Percentiles rank a stretch among this genome's conserved stretches.
These are phyloP conservation scores for Chalciporus chontae DNA, from an alignment of 768 basidiomycete genomes.

Conservation along the genomic window DNA sequence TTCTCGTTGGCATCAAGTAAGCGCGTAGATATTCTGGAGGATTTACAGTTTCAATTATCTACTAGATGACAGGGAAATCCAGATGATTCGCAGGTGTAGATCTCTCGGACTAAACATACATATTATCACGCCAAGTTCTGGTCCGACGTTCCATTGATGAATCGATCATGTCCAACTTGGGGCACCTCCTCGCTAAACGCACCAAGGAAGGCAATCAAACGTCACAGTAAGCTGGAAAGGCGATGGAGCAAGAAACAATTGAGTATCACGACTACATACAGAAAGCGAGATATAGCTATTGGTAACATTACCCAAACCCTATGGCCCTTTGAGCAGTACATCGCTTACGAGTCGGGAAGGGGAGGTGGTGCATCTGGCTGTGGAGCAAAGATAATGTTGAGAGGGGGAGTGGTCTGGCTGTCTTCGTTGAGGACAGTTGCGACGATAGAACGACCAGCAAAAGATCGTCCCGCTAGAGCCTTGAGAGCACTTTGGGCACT, in stretches of 20 bases:
- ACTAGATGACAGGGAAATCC: no score
- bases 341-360: conserved; percentile 43
- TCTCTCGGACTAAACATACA: no score
- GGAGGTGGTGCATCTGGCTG: conserved; percentile 82
- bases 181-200: neutral
- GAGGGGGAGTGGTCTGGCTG: conserved; percentile 80
- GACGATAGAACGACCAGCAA: conserved; percentile 83
- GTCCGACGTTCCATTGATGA: no score
- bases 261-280: conserved; percentile 21
- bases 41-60: no score
- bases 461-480: conserved; percentile 84
- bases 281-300: conserved; percentile 15
- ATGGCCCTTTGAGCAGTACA: neutral
- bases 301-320: conserved; percentile 9
- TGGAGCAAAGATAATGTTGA: conserved; percentile 79
- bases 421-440: conserved; percentile 81
- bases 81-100: no score
- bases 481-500: conserved; percentile 73
- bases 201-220: no score
- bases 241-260: conserved; percentile 1
- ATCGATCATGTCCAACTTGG: conserved; percentile 10
- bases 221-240: neutral
- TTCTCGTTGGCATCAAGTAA: conserved; percentile 66
- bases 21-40: no score
- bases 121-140: no score